Evolutionary conservation across 108 stramenopile species (phyloP), one percentile per base, ranked within the genome.

Genomic region (Parietichytrium sp.): DNA sequence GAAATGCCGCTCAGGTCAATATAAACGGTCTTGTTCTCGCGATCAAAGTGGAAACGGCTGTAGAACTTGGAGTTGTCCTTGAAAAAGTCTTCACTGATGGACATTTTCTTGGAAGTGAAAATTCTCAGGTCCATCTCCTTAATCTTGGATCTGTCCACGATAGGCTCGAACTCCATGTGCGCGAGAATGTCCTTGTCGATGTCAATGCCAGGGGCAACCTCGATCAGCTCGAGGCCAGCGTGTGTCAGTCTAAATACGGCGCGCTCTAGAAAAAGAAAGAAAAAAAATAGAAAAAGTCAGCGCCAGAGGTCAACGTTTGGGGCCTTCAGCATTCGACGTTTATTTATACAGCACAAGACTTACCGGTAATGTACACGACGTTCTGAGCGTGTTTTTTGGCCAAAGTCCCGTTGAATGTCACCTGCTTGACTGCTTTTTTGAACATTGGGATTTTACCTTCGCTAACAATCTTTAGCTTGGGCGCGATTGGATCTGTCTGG

Each of bases 141-240:
- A 42, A 72, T 10, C 38, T 33, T 72, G 10, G 36, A 33, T 2
- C 61, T 33, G 61, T 72, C 45, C 38, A 72, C 61, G 33, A 72
- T 72, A 20, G 93, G 93, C 27, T 52, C 51, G 82, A 92, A 92
- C 6, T 92, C 92, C 92, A 93, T 92, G 52, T 91, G 91, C 48
- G 89, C 89, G 27, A 93, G 52, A 61, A 93, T 81, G 72, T 93
- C 90, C 52, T 86, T 93, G 54, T 92, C 87, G 36, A 93, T 52
- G 79, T 93, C 93, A 20, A 92, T 81, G 42, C 93, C 93, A 6
- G 93, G 93, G 6, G 93, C 93, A 49, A 93, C 88, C 85, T 93
- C 93, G 23, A 91, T 90, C 48, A 93, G 79, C 61, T 93, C 93
- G 25, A 93, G 61, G 7, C 84, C 84, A 80, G 89, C 87, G 61